phyloP scores from a whole-genome alignment of 169 alveolate genomes.

The Plasmodium fragile region DNA sequence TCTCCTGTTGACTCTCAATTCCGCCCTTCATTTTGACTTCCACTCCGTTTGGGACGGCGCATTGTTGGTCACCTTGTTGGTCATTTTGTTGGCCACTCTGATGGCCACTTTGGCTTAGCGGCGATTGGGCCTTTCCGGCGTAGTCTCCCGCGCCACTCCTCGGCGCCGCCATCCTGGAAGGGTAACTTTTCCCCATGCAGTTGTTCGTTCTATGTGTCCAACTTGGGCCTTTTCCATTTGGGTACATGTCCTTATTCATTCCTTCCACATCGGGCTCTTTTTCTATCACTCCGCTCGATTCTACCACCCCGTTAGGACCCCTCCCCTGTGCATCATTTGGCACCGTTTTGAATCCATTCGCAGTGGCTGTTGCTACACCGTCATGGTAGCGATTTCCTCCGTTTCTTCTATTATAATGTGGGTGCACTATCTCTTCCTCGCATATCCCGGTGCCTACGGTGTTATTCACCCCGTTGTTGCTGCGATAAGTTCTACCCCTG shows the following conservation, averaged over 20 bases:
- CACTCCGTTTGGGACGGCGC: background rate
- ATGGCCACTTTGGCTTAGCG: background rate
- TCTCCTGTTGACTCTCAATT: background rate
- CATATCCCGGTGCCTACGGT: background rate
- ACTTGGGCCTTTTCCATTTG: slow-evolving; percentile 36
- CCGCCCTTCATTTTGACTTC: background rate
- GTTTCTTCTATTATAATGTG: background rate
- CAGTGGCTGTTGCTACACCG: background rate
- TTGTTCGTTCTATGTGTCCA: slow-evolving; percentile 1
- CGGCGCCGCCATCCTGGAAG: background rate
- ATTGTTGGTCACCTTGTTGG: background rate
- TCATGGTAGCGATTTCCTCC: background rate
- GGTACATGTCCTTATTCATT: background rate
- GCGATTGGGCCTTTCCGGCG: background rate
- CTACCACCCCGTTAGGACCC: background rate
- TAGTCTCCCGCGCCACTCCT: background rate
- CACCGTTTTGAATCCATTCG: background rate
- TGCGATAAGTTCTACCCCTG: slow-evolving; percentile 26
- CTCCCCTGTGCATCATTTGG: background rate
- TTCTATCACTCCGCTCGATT: background rate
- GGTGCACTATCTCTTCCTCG: background rate
- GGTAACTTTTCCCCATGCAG: slow-evolving; percentile 10
- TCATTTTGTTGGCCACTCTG: too few relatives aligned
- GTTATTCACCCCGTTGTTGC: background rate
- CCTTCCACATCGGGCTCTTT: background rate